phyloP scores from a whole-genome alignment of 164 flowering plant species.

The Cinnamomum chago region DNA sequence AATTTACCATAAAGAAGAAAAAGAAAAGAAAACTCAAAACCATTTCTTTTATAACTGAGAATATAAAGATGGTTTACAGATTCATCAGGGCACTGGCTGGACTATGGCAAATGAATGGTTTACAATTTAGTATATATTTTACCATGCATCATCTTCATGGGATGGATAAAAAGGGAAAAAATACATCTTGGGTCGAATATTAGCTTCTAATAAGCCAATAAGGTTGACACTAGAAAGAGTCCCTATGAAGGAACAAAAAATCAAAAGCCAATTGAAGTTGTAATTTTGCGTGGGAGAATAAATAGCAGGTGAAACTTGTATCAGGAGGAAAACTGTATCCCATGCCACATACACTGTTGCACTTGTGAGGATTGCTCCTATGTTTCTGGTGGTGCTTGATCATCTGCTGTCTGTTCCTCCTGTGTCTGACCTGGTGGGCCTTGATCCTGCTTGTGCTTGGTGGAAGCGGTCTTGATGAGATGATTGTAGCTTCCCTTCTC shows the following conservation, averaged over 20 bases:
- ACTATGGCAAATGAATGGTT: too few relatives aligned
- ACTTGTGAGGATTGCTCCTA: not conserved
- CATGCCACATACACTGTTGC: not conserved
- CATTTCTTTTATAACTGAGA: not conserved
- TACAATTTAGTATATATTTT: too few relatives aligned
- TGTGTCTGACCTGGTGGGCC: not conserved
- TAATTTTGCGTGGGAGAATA: not conserved
- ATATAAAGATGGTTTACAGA: too few relatives aligned
- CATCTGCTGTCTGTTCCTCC: not conserved
- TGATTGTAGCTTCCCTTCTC: slow-evolving; percentile 43
- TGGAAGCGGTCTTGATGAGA: slow-evolving; percentile 23
- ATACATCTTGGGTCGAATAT: too few relatives aligned
- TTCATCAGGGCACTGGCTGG: too few relatives aligned
- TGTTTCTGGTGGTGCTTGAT: not conserved
- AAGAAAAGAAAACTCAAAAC: not conserved
- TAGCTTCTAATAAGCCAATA: too few relatives aligned
- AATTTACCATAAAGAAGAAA: too few relatives aligned
- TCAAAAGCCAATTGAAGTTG: not conserved
- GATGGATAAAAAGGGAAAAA: too few relatives aligned
- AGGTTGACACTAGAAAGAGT: not conserved
- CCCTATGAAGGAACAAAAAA: not conserved
- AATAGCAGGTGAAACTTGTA: not conserved
- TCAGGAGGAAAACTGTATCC: not conserved
- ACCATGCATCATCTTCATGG: too few relatives aligned
- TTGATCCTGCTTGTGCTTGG: slow-evolving; percentile 12